A percentile compares a stretch with the other conserved stretches of the same genome.
Conservation (phyloP, 495 filamentous ascomycete species). For the Parmelia sp. region DNA sequence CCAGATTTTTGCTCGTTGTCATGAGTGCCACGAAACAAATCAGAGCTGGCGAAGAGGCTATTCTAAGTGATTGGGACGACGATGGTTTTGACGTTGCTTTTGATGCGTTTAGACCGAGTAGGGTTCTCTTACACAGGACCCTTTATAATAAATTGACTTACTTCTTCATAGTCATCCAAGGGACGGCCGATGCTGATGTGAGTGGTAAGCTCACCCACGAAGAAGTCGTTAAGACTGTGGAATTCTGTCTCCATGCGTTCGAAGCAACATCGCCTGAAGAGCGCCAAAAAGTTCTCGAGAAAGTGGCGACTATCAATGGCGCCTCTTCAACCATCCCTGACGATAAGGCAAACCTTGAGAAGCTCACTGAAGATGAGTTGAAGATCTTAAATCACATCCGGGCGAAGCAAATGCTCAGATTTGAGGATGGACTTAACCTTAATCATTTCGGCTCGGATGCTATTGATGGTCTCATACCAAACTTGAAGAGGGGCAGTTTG, state of each 20-base stretch:
- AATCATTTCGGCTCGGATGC: conserved; percentile 32
- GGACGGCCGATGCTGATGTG: conserved; percentile 29
- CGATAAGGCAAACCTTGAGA: not conserved
- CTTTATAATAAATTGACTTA: not conserved
- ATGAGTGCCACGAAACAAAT: conserved; percentile 43
- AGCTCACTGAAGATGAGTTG: conserved; percentile 28
- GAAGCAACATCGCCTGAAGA: conserved; percentile 23
- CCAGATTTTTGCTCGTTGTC: conserved; percentile 46
- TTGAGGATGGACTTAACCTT: conserved; percentile 33
- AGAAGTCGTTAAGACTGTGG: conserved; percentile 34
- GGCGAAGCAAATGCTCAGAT: conserved; percentile 23
- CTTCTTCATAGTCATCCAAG: conserved; percentile 37
- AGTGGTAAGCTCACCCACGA: conserved; percentile 31
- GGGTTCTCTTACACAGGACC: conserved; percentile 10
- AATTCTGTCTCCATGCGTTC: conserved; percentile 36
- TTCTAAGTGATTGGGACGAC: conserved; percentile 39
- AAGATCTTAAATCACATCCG: conserved; percentile 32
- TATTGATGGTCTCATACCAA: conserved; percentile 34
- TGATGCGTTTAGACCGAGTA: conserved; percentile 39
- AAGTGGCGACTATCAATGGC: conserved; percentile 18
- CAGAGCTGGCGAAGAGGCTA: conserved; percentile 29
- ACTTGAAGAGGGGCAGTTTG: conserved; percentile 30
- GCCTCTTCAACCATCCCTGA: not conserved
- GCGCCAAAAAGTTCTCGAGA: conserved; percentile 25
- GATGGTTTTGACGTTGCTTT: conserved; percentile 44